These are phyloP conservation scores for Gracilaria vermiculophylla DNA, from an alignment of 23 red algal genomes.

Conservation along the genomic window DNA sequence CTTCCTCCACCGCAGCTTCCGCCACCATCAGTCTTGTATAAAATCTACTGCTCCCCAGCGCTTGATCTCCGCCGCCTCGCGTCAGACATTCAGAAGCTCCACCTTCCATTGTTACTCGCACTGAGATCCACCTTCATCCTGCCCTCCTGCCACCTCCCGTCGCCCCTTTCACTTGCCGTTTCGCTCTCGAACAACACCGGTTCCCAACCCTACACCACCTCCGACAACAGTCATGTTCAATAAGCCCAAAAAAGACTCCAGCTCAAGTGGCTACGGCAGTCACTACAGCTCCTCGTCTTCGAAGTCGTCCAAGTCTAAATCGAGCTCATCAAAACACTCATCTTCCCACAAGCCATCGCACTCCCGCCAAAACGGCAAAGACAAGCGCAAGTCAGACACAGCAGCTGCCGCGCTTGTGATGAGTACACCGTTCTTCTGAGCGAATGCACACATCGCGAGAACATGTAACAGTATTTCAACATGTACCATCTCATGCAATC, in stretches of 20 bases:
- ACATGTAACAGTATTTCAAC: neutral
- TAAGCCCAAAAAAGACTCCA: neutral
- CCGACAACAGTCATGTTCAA: conserved; percentile 2
- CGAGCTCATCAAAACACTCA: neutral
- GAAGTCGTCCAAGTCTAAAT: neutral
- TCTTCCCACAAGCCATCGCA: neutral
- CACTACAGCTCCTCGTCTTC: neutral
- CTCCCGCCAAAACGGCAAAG: neutral
- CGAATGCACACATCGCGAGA: neutral
- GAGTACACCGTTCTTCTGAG: conserved; percentile 12
- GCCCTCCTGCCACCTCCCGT: neutral
- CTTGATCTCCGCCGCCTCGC: too few relatives aligned
- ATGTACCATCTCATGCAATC: neutral
- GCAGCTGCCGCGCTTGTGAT: conserved; percentile 10
- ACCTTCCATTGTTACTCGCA: too few relatives aligned
- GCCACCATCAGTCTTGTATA: too few relatives aligned
- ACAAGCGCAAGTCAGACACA: conserved; percentile 32
- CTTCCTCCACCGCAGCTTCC: neutral
- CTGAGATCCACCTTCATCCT: too few relatives aligned
- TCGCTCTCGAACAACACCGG: too few relatives aligned
- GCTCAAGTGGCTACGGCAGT: neutral
- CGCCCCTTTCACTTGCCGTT: too few relatives aligned
- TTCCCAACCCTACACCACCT: neutral
- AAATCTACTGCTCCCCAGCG: neutral
- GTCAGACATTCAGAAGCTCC: too few relatives aligned